Percentiles rank a stretch among this genome's conserved stretches.
These are phyloP conservation scores for Phyllosticta ampelicida DNA, from an alignment of 2,329 filamentous ascomycete species.

Conservation along the genomic window DNA sequence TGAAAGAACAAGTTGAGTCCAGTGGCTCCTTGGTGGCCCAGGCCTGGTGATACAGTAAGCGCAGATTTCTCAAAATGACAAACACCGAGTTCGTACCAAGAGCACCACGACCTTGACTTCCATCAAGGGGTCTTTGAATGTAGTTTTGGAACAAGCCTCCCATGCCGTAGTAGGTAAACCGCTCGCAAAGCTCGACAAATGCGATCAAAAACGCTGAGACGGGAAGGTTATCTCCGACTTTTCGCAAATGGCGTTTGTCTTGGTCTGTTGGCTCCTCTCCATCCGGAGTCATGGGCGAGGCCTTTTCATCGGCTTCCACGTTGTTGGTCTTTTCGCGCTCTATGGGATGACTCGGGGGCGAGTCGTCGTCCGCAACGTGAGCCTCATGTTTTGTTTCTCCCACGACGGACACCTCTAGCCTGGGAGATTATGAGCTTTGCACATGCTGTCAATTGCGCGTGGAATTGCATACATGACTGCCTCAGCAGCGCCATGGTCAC, in stretches of 20 bases:
- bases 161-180: slow-evolving; percentile 22
- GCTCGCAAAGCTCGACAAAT: slow-evolving; percentile 28
- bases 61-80: background rate
- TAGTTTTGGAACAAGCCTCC: slow-evolving; percentile 30
- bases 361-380: slow-evolving; percentile 1
- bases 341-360: slow-evolving; percentile 1
- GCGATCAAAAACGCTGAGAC: slow-evolving; percentile 26
- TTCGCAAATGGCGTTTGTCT: slow-evolving; percentile 23
- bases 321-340: slow-evolving; percentile 1
- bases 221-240: slow-evolving; percentile 26
- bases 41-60: slow-evolving; percentile 14
- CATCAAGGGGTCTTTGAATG: slow-evolving; percentile 17
- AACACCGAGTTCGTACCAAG: background rate
- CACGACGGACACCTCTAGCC: slow-evolving; percentile 4
- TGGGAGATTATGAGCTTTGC: background rate
- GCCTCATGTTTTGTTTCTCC: slow-evolving; percentile 1
- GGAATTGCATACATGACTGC: background rate
- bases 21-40: slow-evolving; percentile 24
- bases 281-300: slow-evolving; percentile 1
- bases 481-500: slow-evolving; percentile 7
- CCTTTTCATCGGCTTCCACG: slow-evolving; percentile 5
- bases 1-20: slow-evolving; percentile 27
- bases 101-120: slow-evolving; percentile 13
- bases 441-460: background rate
- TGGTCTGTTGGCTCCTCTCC: slow-evolving; percentile 24